Evolutionary conservation across 2,329 filamentous ascomycete genomes (phyloP).

Genomic region (Neurospora sp.): DNA sequence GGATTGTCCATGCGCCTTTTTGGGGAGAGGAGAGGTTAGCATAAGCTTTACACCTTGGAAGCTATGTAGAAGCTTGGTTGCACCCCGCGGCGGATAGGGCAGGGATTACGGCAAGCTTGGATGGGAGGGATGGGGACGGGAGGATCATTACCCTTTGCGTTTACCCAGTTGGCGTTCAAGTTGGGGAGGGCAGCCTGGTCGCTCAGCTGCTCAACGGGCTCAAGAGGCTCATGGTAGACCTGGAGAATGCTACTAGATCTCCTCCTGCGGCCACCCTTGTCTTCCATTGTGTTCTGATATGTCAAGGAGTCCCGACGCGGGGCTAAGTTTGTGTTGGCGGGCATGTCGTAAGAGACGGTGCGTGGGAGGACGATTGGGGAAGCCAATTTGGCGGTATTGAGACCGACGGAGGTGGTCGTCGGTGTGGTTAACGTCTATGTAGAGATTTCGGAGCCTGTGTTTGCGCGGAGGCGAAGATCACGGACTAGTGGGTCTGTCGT

Average conservation of each 20-base stretch:
- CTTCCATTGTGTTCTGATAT: slow-evolving; percentile 49
- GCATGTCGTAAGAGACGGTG: slow-evolving; percentile 80
- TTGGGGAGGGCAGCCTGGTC: slow-evolving; percentile 94
- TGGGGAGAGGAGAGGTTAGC: slow-evolving; percentile 9
- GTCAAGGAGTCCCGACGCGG: slow-evolving; percentile 44
- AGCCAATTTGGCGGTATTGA: slow-evolving; percentile 92
- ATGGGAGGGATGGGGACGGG: not conserved
- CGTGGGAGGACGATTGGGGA: slow-evolving; percentile 77
- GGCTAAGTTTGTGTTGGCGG: slow-evolving; percentile 50
- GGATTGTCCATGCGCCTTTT: slow-evolving; percentile 92
- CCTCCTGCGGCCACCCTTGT: slow-evolving; percentile 68
- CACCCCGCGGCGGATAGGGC: not conserved
- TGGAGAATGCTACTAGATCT: slow-evolving; percentile 87
- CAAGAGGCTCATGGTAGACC: slow-evolving; percentile 92
- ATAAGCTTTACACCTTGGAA: slow-evolving; percentile 1
- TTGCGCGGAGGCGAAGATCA: not conserved
- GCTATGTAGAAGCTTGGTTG: not conserved
- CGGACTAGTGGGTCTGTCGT: not conserved
- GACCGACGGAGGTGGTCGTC: slow-evolving; percentile 19
- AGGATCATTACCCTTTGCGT: slow-evolving; percentile 75
- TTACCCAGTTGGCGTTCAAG: slow-evolving; percentile 97
- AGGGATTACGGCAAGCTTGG: not conserved
- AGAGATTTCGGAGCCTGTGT: not conserved
- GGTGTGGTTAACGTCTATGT: not conserved
- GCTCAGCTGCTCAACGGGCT: slow-evolving; percentile 95